Percentiles rank a stretch among this genome's conserved stretches.
Conservation (phyloP, 2,329 filamentous ascomycete genomes). For the Diplodia scrobiculata region DNA sequence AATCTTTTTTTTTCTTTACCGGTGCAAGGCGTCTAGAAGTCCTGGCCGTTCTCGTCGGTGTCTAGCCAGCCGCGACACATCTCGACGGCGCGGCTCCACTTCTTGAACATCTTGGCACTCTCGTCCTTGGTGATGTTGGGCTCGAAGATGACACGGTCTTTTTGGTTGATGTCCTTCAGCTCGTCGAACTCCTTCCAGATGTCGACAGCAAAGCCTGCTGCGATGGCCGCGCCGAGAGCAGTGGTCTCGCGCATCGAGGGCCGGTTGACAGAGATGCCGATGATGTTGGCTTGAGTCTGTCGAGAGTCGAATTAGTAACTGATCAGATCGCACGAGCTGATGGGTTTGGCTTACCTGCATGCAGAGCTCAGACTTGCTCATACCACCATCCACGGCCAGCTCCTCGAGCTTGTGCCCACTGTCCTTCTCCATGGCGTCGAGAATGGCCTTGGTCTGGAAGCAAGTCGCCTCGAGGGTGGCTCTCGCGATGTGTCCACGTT, state of each 20-base stretch:
- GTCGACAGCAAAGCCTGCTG: conserved; percentile 79
- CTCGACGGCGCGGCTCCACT: conserved; percentile 75
- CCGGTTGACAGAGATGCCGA: conserved; percentile 78
- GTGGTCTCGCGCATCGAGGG: conserved; percentile 90
- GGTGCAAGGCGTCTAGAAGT: conserved; percentile 10
- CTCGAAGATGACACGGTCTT: conserved; percentile 69
- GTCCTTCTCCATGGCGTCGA: conserved; percentile 82
- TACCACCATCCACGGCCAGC: conserved; percentile 78
- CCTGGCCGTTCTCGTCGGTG: conserved; percentile 40
- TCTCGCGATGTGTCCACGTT: conserved; percentile 78
- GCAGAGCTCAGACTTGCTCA: conserved; percentile 77
- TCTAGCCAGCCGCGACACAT: conserved; percentile 75
- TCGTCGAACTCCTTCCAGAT: conserved; percentile 77
- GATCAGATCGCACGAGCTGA: conserved; percentile 7
- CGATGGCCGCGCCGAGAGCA: conserved; percentile 82
- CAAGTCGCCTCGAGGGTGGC: conserved; percentile 83
- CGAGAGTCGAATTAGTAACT: conserved; percentile 37
- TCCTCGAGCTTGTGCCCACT: conserved; percentile 69
- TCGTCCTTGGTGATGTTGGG: conserved; percentile 64
- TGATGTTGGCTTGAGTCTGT: conserved; percentile 79
- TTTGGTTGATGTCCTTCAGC: conserved; percentile 70
- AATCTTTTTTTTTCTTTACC: background rate
- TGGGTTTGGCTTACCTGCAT: conserved; percentile 61
- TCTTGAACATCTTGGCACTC: conserved; percentile 65
- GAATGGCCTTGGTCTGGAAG: conserved; percentile 82